Evolutionary conservation across 805 yeast species (phyloP).

Genomic region (Yamadazyma phyllophila): DNA sequence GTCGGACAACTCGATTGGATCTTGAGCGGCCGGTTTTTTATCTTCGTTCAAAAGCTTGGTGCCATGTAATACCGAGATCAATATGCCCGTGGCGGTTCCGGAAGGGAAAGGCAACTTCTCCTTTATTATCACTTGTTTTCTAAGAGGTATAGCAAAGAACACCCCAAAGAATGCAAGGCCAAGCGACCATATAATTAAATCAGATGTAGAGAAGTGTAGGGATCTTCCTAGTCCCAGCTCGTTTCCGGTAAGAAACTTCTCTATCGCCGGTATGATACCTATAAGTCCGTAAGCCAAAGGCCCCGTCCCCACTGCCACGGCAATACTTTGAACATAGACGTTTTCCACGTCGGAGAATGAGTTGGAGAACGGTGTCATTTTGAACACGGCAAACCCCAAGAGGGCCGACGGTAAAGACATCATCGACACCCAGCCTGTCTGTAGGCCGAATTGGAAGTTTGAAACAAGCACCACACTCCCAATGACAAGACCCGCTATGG

Average conservation of each 20-base stretch:
- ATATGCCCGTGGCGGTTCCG: constrained; percentile 93
- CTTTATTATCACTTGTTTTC: constrained; percentile 82
- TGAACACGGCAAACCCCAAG: constrained; percentile 81
- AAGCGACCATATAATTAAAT: constrained; percentile 75
- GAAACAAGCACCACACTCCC: constrained; percentile 86
- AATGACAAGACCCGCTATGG: constrained; percentile 72
- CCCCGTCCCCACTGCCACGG: constrained; percentile 97
- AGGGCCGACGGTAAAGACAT: constrained; percentile 95
- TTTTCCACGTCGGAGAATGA: constrained; percentile 82
- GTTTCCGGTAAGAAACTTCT: constrained; percentile 72
- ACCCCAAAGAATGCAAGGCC: constrained; percentile 95
- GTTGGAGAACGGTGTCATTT: constrained; percentile 47
- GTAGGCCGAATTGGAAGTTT: constrained; percentile 93
- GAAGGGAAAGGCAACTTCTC: constrained; percentile 92
- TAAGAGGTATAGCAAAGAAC: constrained; percentile 86
- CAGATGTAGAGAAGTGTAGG: constrained; percentile 36
- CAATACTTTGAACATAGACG: constrained; percentile 85
- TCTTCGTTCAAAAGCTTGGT: constrained; percentile 47
- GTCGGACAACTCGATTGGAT: not conserved
- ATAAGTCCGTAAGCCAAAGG: constrained; percentile 94
- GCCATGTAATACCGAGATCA: constrained; percentile 83
- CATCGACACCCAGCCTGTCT: constrained; percentile 99
- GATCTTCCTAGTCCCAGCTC: constrained; percentile 66
- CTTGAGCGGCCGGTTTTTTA: not conserved
- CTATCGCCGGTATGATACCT: constrained; percentile 95